A percentile compares a stretch with the other conserved stretches of the same genome.
Conservation (phyloP, 2,329 filamentous ascomycete species). For the Didymella segeticola region DNA sequence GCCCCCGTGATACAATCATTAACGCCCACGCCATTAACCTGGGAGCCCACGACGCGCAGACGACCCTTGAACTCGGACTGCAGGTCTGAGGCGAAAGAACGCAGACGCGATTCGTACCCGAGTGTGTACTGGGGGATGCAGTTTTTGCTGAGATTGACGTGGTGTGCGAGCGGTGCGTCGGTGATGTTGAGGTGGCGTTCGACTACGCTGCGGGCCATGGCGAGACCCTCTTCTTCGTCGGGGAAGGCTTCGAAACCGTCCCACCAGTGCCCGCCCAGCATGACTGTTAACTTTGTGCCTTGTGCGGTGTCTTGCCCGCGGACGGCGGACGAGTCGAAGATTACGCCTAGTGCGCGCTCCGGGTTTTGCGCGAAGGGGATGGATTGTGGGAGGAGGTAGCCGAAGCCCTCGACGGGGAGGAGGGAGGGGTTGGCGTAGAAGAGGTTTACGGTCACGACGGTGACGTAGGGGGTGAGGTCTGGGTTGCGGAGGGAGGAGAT, state of each 20-base stretch:
- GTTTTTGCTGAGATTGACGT: slow-evolving; percentile 67
- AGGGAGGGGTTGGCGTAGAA: slow-evolving; percentile 75
- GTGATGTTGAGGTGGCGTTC: slow-evolving; percentile 76
- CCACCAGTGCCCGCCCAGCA: slow-evolving; percentile 96
- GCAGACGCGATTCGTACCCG: slow-evolving; percentile 73
- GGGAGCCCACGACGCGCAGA: slow-evolving; percentile 66
- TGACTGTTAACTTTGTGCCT: slow-evolving; percentile 89
- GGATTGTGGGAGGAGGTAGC: slow-evolving; percentile 86
- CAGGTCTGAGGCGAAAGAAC: slow-evolving; percentile 59
- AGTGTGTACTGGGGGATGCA: slow-evolving; percentile 93
- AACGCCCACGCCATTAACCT: slow-evolving; percentile 57
- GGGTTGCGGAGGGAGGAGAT: slow-evolving; percentile 51
- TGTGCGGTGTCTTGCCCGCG: slow-evolving; percentile 61
- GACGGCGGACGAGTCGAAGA: slow-evolving; percentile 82
- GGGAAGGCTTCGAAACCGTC: slow-evolving; percentile 69
- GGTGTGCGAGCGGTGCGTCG: slow-evolving; percentile 65
- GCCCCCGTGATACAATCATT: slow-evolving; percentile 63
- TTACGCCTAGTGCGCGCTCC: slow-evolving; percentile 84
- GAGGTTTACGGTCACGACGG: slow-evolving; percentile 90
- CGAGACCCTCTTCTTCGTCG: slow-evolving; percentile 67
- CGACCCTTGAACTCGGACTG: slow-evolving; percentile 66
- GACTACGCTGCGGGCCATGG: slow-evolving; percentile 74
- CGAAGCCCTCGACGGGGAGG: slow-evolving; percentile 75
- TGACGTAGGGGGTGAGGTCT: slow-evolving; percentile 68
- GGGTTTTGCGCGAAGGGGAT: slow-evolving; percentile 76